Conservation (phyloP, 2,329 filamentous ascomycete species). For the Penicillium sp. region DNA sequence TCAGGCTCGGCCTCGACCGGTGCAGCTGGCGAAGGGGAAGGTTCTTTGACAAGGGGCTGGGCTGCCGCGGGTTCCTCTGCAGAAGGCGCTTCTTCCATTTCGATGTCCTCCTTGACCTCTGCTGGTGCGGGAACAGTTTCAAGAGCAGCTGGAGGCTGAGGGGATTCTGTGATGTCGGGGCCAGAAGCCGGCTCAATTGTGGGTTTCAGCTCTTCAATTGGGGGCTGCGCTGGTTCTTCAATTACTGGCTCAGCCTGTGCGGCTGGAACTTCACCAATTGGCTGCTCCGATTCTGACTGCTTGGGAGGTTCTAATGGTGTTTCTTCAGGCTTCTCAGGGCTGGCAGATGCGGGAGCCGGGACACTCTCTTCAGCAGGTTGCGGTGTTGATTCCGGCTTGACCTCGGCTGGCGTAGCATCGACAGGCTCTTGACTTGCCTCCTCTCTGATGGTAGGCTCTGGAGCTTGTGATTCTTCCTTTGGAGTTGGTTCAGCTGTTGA, state of each 20-base stretch:
- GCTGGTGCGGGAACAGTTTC: not conserved
- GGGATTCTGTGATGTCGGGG: not conserved
- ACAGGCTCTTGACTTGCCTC: not conserved
- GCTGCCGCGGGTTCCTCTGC: conserved; percentile 7
- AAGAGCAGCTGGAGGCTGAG: not conserved
- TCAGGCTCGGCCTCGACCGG: conserved; percentile 7
- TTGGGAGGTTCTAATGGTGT: not conserved
- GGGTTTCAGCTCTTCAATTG: not conserved
- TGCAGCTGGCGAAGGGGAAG: not conserved
- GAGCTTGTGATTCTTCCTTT: conserved; percentile 15
- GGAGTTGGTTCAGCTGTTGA: conserved; percentile 9
- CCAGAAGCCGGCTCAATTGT: not conserved
- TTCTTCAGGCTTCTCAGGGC: conserved; percentile 10
- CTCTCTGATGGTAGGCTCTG: conserved; percentile 9
- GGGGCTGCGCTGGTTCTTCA: conserved; percentile 3
- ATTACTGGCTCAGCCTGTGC: not conserved
- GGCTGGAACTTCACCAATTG: not conserved
- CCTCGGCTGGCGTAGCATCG: conserved; percentile 11
- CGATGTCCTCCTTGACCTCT: conserved; percentile 19
- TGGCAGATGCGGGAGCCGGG: conserved; percentile 1
- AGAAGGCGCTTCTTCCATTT: conserved; percentile 14
- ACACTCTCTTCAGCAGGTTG: not conserved
- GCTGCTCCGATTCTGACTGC: conserved; percentile 6
- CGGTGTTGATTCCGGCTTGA: conserved; percentile 9
- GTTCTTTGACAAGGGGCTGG: conserved; percentile 6